A percentile compares a stretch with the other conserved stretches of the same genome.
phyloP scores from a whole-genome alignment of 2,329 filamentous ascomycete genomes.

The Claviceps sp. region DNA sequence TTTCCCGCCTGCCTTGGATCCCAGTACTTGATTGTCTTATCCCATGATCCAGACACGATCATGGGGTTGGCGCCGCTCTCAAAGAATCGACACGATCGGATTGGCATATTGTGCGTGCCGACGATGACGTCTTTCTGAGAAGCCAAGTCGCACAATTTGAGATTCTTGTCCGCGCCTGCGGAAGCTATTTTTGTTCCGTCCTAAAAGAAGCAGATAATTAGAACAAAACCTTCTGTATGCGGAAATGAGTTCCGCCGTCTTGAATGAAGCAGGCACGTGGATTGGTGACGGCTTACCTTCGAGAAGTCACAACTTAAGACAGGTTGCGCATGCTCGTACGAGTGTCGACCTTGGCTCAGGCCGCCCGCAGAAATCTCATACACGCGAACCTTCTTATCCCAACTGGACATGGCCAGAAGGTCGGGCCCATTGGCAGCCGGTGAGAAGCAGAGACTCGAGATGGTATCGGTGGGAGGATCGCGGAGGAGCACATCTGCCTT shows the following conservation, averaged over 20 bases:
- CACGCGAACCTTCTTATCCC: slow-evolving; percentile 96
- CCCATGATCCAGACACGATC: slow-evolving; percentile 85
- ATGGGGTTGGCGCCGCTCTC: slow-evolving; percentile 60
- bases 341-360: slow-evolving; percentile 69
- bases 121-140: slow-evolving; percentile 56
- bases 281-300: slow-evolving; percentile 45
- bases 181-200: slow-evolving; percentile 84
- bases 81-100: slow-evolving; percentile 67
- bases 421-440: slow-evolving; percentile 45
- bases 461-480: slow-evolving; percentile 73
- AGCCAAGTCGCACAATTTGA: slow-evolving; percentile 73
- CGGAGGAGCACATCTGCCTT: slow-evolving; percentile 73
- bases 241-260: neutral
- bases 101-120: slow-evolving; percentile 71
- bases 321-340: slow-evolving; percentile 75
- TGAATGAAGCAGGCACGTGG: neutral
- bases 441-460: slow-evolving; percentile 78
- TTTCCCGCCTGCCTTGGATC: slow-evolving; percentile 53
- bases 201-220: slow-evolving; percentile 29
- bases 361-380: slow-evolving; percentile 77
- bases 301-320: slow-evolving; percentile 81
- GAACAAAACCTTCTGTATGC: neutral
- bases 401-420: slow-evolving; percentile 79
- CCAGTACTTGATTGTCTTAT: slow-evolving; percentile 86
- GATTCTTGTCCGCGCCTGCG: slow-evolving; percentile 79